Evolutionary conservation across 2,329 filamentous ascomycete genomes (phyloP), one percentile per base, ranked within the genome.

Genomic region (Aurifilum marmelostoma): DNA sequence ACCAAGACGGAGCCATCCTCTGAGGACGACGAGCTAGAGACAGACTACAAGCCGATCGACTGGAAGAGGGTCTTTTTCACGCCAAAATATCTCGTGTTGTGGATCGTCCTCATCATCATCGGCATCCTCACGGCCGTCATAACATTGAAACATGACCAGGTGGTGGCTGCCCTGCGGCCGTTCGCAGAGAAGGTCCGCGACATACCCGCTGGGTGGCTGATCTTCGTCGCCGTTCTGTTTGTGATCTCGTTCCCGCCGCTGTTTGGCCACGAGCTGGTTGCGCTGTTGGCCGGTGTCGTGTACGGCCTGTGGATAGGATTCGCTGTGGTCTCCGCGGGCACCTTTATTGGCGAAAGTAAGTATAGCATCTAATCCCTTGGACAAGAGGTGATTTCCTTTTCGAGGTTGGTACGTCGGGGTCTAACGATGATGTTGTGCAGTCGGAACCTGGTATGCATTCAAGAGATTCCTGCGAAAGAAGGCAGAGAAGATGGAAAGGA

Each of bases 241-340:
- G 58, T 78, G 47, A 79, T 82, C 50, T 81, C 80, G 3, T 81
- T 82, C 65, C 80, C 80, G 4, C 80, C 80, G 1, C 73, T 82
- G 16, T 82, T 82, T 65, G 80, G 80, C 21, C 80, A 82, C 68
- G 80, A 82, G 68, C 74, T 82, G 54, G 73, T 82, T 58, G 80
- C 77, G n/a, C 72, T 82, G 24, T 71, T 82, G n/a, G 79, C 77
- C 64, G 80, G 80, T 72, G 77, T 81, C 0, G 79, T 82, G 8
- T 82, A 79, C 66, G 80, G 80, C 2, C 71, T 82, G 7, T 81
- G 80, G 79, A 73, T 79, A 21, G 80, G 80, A 5, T 82, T 82
- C 61, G 79, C 74, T 5, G 78, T 82, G 58, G 79, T 81, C 12
- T 77, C 79, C 0, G 79, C 78, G 0, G 80, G 80, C 8, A 82